Evolutionary conservation across 1,284 basidiomycete species (phyloP).

Genomic region (Cronartium quercuum): DNA sequence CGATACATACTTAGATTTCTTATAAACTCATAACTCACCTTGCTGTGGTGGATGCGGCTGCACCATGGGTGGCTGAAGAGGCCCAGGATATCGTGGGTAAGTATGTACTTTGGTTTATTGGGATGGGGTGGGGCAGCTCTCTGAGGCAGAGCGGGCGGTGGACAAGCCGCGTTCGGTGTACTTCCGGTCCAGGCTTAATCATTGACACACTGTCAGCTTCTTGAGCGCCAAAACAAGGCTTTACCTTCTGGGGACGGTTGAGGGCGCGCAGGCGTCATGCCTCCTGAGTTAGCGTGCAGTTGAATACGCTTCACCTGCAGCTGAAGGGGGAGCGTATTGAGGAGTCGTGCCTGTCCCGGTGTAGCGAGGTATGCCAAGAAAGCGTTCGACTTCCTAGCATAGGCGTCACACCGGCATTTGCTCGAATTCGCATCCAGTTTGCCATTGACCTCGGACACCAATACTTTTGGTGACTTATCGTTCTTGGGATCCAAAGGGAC

Average conservation of each 20-base stretch:
- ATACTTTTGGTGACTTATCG: conserved; percentile 33
- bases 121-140: not conserved
- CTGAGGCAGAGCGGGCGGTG: not conserved
- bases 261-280: conserved; percentile 10
- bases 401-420: conserved; percentile 20
- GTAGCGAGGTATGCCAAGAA: conserved; percentile 27
- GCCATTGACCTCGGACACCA: conserved; percentile 48
- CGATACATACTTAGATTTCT: too few relatives aligned
- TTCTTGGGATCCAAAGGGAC: conserved; percentile 12
- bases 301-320: not conserved
- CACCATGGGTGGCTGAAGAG: not conserved
- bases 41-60: not conserved
- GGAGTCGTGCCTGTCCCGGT: not conserved
- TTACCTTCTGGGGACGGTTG: conserved; percentile 27
- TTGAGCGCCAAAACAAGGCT: not conserved
- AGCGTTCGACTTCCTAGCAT: conserved; percentile 10
- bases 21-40: not conserved
- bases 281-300: not conserved
- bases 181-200: not conserved
- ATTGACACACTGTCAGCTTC: not conserved
- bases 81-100: not conserved
- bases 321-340: conserved; percentile 8
- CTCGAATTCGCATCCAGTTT: conserved; percentile 43
- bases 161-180: not conserved
- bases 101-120: too few relatives aligned